Conservation (phyloP, 495 filamentous ascomycete species). For the Xylaria castorea region DNA sequence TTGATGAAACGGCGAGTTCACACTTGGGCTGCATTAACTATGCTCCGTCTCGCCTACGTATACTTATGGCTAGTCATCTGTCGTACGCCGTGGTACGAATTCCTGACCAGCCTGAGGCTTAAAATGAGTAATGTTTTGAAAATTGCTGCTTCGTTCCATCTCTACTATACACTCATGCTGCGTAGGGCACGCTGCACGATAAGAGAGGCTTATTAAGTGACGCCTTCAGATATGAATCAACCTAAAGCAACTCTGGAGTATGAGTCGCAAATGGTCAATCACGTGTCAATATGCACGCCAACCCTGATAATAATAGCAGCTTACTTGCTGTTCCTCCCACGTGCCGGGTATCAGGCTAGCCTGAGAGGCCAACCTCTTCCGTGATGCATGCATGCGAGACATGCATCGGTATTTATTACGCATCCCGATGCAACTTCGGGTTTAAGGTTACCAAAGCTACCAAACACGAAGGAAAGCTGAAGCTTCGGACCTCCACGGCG, state of each 20-base stretch:
- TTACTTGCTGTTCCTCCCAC: constrained; percentile 1
- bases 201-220: neutral
- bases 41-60: neutral
- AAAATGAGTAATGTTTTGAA: neutral
- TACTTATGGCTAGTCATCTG: no score
- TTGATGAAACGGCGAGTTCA: neutral
- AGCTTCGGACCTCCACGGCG: neutral
- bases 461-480: neutral
- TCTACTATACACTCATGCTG: neutral
- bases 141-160: neutral
- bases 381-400: constrained; percentile 19
- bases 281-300: constrained; percentile 8
- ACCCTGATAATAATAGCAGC: neutral
- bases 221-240: neutral
- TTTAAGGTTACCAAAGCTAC: neutral
- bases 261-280: neutral
- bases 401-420: constrained; percentile 11
- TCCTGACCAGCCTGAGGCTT: neutral
- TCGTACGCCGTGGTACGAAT: neutral
- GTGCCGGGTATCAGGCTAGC: constrained; percentile 12
- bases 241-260: neutral
- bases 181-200: neutral
- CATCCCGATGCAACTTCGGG: constrained; percentile 17
- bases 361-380: neutral
- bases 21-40: neutral